Evolutionary conservation across 2,329 filamentous ascomycete genomes (phyloP).

Genomic region (Zasmidium citrigriseum): DNA sequence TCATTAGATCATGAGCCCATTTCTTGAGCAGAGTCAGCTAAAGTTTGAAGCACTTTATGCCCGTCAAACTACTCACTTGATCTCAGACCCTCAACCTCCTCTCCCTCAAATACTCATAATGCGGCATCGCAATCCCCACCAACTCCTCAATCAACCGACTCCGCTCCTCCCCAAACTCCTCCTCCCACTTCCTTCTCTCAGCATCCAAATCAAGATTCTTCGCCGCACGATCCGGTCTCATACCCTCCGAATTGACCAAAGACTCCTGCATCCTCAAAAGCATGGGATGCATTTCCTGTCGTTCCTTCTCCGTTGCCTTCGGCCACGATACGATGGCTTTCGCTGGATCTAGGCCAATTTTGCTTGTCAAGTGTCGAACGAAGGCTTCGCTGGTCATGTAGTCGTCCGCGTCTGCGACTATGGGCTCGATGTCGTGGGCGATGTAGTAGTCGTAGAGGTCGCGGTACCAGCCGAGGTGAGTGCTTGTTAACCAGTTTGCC

Average conservation of each 20-base stretch:
- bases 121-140: slow-evolving; percentile 37
- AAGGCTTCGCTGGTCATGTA: slow-evolving; percentile 37
- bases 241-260: slow-evolving; percentile 34
- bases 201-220: slow-evolving; percentile 37
- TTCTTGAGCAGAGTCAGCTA: too few relatives aligned
- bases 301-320: slow-evolving; percentile 4
- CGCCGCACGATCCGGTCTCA: slow-evolving; percentile 37
- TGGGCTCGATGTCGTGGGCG: slow-evolving; percentile 25
- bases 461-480: slow-evolving; percentile 37
- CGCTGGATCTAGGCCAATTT: slow-evolving; percentile 36
- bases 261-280: slow-evolving; percentile 31
- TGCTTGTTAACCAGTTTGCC: slow-evolving; percentile 20
- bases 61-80: too few relatives aligned
- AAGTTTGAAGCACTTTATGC: too few relatives aligned
- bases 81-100: slow-evolving; percentile 6
- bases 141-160: slow-evolving; percentile 18
- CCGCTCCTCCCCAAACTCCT: slow-evolving; percentile 26
- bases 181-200: slow-evolving; percentile 36
- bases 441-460: slow-evolving; percentile 40
- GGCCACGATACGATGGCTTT: slow-evolving; percentile 31
- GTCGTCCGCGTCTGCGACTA: slow-evolving; percentile 43
- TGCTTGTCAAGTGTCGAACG: slow-evolving; percentile 28
- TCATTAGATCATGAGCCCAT: too few relatives aligned
- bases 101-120: slow-evolving; percentile 42
- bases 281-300: slow-evolving; percentile 13